Evolutionary conservation across 208 protist genomes (phyloP), one percentile per base, ranked within the genome.

Genomic region (Trypanosoma avium): DNA sequence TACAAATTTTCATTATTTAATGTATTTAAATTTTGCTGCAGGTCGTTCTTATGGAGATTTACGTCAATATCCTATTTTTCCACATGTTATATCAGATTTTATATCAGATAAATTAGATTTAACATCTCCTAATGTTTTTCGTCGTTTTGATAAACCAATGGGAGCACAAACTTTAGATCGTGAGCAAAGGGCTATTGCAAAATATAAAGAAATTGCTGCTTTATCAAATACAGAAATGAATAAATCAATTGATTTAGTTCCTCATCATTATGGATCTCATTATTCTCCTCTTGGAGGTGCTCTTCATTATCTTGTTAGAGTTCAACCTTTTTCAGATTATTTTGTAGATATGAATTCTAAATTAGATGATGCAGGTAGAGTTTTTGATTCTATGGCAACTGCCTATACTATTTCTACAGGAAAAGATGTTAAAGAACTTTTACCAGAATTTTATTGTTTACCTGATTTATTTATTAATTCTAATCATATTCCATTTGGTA

Each of bases 191-290:
- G 82, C 92, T 27, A 15, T 65, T 2, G 69, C 66, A 42, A 68
- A 79, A 36, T 96, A 87, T 54, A 42, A 78, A 8, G 60, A 70
- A 12, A 86, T 80, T 33, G 58, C 71, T 5, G 59, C 82, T 45
- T 38, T 49, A n/a, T 17, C 24, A 8, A 19, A 54, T 22, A 24
- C 12, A 22, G 43, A 24, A 38, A 24, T 17, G 1, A 29, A 48
- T 26, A 60, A 6, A 57, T 71, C 47, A 15, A 75, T 45, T 86
- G 73, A 59, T 30, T 66, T 77, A 40, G 35, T 70, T 7, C 59
- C 63, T 38, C 97, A 92, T 69, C 84, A 97, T 48, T 97, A 98
- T 67, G 95, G 95, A 21, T 90, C 92, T 29, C 96, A 98, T 71
- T 98, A 98, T 54, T 92, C 85, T 13, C 90, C 78, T 6, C 75